Conservation (phyloP, 805 yeast species). For the Metschnikowia hibisci region DNA sequence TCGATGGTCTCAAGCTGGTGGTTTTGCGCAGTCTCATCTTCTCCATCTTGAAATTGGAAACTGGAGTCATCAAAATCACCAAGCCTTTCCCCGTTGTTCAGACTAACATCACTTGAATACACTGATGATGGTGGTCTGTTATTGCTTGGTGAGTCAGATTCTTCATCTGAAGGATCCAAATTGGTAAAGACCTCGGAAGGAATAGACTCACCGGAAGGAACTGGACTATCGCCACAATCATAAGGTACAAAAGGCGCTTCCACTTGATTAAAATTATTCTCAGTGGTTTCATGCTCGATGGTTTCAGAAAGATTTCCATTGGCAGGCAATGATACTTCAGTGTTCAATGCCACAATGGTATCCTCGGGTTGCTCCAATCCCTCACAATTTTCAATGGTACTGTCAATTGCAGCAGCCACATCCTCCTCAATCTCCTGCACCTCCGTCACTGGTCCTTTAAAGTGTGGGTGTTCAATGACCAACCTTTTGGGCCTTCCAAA, state of each 20-base stretch:
- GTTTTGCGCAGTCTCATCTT: too few relatives aligned
- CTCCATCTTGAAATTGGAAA: too few relatives aligned
- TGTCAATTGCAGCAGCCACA: too few relatives aligned
- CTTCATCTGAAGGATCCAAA: not conserved
- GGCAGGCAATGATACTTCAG: too few relatives aligned
- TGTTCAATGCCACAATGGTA: too few relatives aligned
- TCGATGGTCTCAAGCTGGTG: too few relatives aligned
- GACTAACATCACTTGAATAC: not conserved
- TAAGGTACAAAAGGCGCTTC: not conserved
- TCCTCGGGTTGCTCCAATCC: too few relatives aligned
- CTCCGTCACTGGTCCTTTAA: not conserved
- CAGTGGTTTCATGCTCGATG: not conserved
- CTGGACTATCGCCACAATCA: not conserved
- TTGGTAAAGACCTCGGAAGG: not conserved
- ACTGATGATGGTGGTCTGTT: not conserved
- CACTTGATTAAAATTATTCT: not conserved
- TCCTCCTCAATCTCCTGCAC: not conserved
- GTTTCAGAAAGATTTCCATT: too few relatives aligned
- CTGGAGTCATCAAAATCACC: too few relatives aligned
- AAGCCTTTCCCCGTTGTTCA: too few relatives aligned
- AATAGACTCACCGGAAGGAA: slow-evolving; percentile 3
- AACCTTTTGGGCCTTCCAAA: not conserved
- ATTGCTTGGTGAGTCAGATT: not conserved
- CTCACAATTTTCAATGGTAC: not conserved
- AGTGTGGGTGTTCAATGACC: not conserved